A percentile compares a stretch with the other conserved stretches of the same genome.
Conservation (phyloP, 179 eudicot genomes). For the Beta macrorhiza region DNA sequence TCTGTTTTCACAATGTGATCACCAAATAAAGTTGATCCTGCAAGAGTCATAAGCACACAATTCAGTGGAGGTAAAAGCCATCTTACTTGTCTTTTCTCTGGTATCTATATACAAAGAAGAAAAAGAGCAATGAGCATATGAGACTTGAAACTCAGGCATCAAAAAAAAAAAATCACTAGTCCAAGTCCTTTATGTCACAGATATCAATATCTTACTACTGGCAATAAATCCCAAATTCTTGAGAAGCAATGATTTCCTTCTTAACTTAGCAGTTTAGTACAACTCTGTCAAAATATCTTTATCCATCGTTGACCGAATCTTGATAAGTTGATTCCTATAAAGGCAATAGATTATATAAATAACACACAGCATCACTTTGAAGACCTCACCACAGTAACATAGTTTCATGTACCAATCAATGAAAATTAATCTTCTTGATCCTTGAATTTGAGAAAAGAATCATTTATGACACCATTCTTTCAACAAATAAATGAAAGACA, state of each 20-base stretch:
- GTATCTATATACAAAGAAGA: background rate
- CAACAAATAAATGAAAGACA: background rate
- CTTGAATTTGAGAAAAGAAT: background rate
- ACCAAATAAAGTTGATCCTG: constrained; percentile 44
- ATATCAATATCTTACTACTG: background rate
- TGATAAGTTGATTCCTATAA: background rate
- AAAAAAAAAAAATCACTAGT: background rate
- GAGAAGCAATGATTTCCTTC: background rate
- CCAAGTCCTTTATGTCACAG: constrained; percentile 1
- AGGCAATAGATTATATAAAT: background rate
- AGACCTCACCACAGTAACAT: background rate
- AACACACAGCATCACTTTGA: background rate
- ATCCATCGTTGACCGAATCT: background rate
- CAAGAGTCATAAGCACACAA: constrained; percentile 20
- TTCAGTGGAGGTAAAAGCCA: background rate
- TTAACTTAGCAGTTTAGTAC: background rate
- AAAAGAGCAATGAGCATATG: background rate
- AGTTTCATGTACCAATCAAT: background rate
- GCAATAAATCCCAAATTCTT: background rate
- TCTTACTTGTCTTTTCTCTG: background rate
- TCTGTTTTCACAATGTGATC: constrained; percentile 51
- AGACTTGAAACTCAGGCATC: background rate
- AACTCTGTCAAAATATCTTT: background rate
- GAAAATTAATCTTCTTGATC: background rate
- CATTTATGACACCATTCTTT: background rate